Conservation (phyloP, 768 basidiomycete genomes). For the Phaffia tasmanica region DNA sequence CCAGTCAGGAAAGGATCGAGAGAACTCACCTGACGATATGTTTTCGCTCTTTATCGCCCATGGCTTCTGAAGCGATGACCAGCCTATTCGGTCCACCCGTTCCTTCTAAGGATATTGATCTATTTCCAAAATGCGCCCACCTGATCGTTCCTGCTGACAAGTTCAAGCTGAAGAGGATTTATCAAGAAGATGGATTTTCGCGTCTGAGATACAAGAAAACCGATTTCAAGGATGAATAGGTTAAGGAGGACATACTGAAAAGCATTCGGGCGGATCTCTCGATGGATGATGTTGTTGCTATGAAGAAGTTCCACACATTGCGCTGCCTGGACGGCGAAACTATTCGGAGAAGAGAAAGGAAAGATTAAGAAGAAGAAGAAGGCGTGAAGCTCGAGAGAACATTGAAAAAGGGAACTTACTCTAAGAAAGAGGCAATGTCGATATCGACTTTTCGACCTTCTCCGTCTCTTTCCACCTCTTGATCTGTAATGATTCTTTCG, state of each 20-base stretch:
- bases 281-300: constrained; percentile 53
- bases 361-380: background rate
- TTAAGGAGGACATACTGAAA: constrained; percentile 46
- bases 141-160: constrained; percentile 57
- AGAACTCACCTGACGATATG: background rate
- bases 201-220: no score
- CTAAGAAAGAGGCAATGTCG: constrained; percentile 65
- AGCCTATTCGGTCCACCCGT: constrained; percentile 61
- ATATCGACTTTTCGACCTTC: constrained; percentile 50
- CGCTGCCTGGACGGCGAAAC: constrained; percentile 65
- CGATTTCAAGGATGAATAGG: no score
- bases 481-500: background rate
- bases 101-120: constrained; percentile 58
- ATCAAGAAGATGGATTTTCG: no score
- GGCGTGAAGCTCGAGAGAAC: background rate
- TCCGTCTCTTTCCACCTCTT: constrained; percentile 33
- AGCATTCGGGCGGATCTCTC: constrained; percentile 65
- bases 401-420: constrained; percentile 42
- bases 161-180: background rate
- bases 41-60: constrained; percentile 53
- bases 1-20: background rate
- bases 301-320: constrained; percentile 60
- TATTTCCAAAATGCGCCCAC: constrained; percentile 63
- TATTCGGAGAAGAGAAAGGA: constrained; percentile 34
- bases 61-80: constrained; percentile 43